Percentiles rank a stretch among this genome's conserved stretches.
Conservation (phyloP, 805 yeast species). For the Ogataea nonfermentans region DNA sequence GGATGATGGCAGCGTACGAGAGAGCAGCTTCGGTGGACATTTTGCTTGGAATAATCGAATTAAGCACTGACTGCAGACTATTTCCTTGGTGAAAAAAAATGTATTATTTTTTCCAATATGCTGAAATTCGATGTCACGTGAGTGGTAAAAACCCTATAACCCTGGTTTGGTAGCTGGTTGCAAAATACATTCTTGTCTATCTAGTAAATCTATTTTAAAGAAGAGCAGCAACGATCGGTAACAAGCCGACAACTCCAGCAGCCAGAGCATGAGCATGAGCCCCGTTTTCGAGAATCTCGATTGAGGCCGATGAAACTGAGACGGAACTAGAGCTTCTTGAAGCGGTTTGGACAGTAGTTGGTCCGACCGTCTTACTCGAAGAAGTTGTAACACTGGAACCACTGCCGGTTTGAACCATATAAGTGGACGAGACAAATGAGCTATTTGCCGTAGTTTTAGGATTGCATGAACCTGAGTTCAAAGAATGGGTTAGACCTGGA, state of each 20-base stretch:
- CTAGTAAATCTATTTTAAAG: slow-evolving; percentile 1
- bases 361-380: too few relatives aligned
- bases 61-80: slow-evolving; percentile 44
- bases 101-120: slow-evolving; percentile 7
- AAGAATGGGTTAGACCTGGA: slow-evolving; percentile 22
- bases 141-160: slow-evolving; percentile 1
- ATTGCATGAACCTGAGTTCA: not conserved
- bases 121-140: slow-evolving; percentile 8
- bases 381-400: too few relatives aligned
- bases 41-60: slow-evolving; percentile 43
- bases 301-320: slow-evolving; percentile 4
- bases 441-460: slow-evolving; percentile 6
- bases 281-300: not conserved
- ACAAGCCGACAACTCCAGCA: not conserved
- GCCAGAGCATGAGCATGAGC: not conserved
- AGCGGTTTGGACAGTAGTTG: too few relatives aligned
- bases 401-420: not conserved
- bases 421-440: not conserved
- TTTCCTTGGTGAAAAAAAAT: slow-evolving; percentile 29
- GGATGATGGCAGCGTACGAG: slow-evolving; percentile 96
- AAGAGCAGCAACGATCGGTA: slow-evolving; percentile 7
- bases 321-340: slow-evolving; percentile 1
- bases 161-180: slow-evolving; percentile 8
- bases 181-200: too few relatives aligned
- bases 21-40: slow-evolving; percentile 91